Base-by-base conservation (phyloP, 768 basidiomycete species). In the Suillus hirtellus region DNA sequence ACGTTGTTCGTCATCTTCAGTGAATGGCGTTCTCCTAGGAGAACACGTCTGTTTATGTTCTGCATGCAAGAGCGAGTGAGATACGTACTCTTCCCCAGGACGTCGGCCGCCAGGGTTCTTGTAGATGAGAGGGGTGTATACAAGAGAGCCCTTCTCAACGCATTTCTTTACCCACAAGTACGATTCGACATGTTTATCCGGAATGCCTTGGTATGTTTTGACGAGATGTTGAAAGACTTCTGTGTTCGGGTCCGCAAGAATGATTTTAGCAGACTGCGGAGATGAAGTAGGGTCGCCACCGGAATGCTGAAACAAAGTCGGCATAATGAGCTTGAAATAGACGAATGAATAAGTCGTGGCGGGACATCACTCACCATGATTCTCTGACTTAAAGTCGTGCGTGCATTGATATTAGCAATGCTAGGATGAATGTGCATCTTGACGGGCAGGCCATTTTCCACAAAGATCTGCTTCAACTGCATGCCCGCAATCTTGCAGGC, bases 111-210 rank as follows among this genome's bases (percentile, higher is more conserved):
- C 92, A 9, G 90, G 90, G 66, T 93, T 93, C 74, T 92, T 92
- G 75, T 91, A 92, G 1, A 92, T 86, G 42, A 90, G 76, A 0
- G 90, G 90, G 1, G 91, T 92, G 67, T 87, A 92, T 47, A 83
- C 73, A 27, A 91, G 77, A 8, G 81, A 69, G 2, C 87, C 84
- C 64, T 82, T 87, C 68, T 91, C 90, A 58, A 92, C 85, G 64
- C 91, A 93, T 69, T 89, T 89, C 76, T 91, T 91, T 58, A 93
- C 88, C 92, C 92, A 93, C 21, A 90, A 75, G 70, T 89, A 89
- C 11, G 89, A 89, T 67, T 93, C 92, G 54, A 93, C 86, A 65
- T 88, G 89, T 73, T 92, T 93, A 55, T 87, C 82, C 3, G 87
- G 79, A 42, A 86, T 80, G 52, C 84, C 84, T 73, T 92, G 89